These are phyloP conservation scores for Xanthoceras sorbifolium DNA, from an alignment of 345 rosid genomes.

Conservation along the genomic window DNA sequence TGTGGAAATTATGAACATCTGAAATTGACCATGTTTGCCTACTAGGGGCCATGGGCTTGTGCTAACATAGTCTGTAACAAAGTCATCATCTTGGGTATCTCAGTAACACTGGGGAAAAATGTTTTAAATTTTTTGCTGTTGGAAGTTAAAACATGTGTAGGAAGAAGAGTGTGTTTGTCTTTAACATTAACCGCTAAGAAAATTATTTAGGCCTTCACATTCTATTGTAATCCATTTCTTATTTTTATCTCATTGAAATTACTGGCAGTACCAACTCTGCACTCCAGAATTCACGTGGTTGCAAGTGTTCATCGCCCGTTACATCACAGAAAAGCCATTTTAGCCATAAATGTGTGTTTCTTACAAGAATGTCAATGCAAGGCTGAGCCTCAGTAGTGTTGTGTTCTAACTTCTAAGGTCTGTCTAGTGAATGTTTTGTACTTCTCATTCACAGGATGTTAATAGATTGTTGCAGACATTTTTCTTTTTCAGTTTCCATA, in stretches of 20 bases:
- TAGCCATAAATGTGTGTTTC: not conserved
- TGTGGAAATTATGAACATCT: conserved; percentile 26
- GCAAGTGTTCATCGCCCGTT: not conserved
- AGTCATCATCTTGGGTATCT: conserved; percentile 12
- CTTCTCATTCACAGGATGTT: not conserved
- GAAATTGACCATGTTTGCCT: conserved; percentile 18
- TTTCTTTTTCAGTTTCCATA: not conserved
- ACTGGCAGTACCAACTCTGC: not conserved
- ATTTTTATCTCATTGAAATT: not conserved
- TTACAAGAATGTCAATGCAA: not conserved
- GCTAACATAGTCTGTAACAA: conserved; percentile 47
- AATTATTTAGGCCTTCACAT: conserved; percentile 2
- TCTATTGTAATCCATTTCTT: not conserved
- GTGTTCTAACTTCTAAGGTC: no score
- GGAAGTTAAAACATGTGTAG: conserved; percentile 21
- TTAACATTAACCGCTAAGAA: not conserved
- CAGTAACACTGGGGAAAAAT: conserved; percentile 19
- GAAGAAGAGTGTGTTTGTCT: conserved; percentile 5
- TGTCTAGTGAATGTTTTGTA: not conserved
- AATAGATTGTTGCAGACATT: not conserved
- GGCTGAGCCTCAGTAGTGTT: not conserved
- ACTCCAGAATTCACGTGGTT: not conserved
- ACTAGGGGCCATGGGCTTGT: conserved; percentile 28
- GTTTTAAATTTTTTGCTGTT: conserved; percentile 8
- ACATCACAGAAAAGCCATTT: conserved; percentile 5